Evolutionary conservation across 2,329 filamentous ascomycete species (phyloP).

Genomic region (Sclerotinia spermophila): DNA sequence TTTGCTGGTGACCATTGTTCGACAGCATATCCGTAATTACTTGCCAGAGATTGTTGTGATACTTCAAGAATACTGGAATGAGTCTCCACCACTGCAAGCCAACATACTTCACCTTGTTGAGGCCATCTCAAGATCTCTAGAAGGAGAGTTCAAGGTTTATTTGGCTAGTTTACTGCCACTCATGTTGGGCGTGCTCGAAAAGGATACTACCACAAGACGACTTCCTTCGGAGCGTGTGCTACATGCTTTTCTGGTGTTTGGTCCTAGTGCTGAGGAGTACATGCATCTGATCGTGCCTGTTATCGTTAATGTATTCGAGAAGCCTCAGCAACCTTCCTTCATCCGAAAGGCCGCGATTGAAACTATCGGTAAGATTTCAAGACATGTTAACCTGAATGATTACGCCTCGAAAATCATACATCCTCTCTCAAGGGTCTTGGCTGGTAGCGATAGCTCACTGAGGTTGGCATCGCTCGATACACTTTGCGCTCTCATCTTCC

Average conservation of each 20-base stretch:
- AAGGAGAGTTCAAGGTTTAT: constrained; percentile 98
- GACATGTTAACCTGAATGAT: constrained; percentile 95
- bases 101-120: constrained; percentile 92
- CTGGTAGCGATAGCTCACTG: constrained; percentile 66
- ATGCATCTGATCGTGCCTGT: constrained; percentile 98
- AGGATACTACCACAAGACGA: constrained; percentile 72
- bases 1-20: constrained; percentile 88
- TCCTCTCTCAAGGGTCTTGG: constrained; percentile 78
- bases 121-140: constrained; percentile 86
- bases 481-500: constrained; percentile 90
- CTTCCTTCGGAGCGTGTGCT: constrained; percentile 84
- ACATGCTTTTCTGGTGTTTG: constrained; percentile 94
- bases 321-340: constrained; percentile 71
- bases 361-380: constrained; percentile 87
- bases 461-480: constrained; percentile 86
- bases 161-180: constrained; percentile 82
- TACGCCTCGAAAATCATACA: constrained; percentile 97
- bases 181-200: constrained; percentile 92
- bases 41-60: constrained; percentile 82
- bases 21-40: constrained; percentile 92
- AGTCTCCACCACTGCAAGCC: constrained; percentile 73
- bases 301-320: constrained; percentile 92
- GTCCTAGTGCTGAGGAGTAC: constrained; percentile 93
- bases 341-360: constrained; percentile 89
- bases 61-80: constrained; percentile 86